phyloP scores from a whole-genome alignment of 768 basidiomycete species.

The Gloeostereum incarnatum region DNA sequence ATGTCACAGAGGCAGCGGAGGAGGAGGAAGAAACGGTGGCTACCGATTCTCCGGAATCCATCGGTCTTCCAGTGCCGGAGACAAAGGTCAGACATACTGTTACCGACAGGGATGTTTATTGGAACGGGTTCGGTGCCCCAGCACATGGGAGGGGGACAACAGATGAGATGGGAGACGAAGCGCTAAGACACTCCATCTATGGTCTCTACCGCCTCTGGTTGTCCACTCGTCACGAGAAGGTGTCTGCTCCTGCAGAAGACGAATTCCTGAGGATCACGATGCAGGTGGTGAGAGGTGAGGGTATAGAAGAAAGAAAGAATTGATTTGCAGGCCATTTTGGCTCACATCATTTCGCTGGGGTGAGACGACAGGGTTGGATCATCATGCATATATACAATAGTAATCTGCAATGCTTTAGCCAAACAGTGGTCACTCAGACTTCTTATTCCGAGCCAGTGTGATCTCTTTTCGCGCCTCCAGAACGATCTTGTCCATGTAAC shows the following conservation, averaged over 20 bases:
- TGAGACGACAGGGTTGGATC: too few relatives aligned
- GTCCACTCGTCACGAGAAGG: slow-evolving; percentile 12
- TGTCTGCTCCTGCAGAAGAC: slow-evolving; percentile 12
- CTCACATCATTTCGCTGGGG: too few relatives aligned
- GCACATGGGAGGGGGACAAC: slow-evolving; percentile 2
- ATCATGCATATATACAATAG: too few relatives aligned
- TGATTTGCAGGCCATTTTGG: too few relatives aligned
- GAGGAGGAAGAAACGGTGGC: neutral
- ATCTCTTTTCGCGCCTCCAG: too few relatives aligned
- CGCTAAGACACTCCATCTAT: slow-evolving; percentile 41
- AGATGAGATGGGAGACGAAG: slow-evolving; percentile 20
- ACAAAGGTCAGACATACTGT: slow-evolving; percentile 6
- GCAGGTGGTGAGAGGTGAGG: neutral
- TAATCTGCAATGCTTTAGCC: too few relatives aligned
- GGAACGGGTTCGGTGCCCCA: slow-evolving; percentile 10
- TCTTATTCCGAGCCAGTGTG: too few relatives aligned
- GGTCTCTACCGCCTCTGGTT: slow-evolving; percentile 57
- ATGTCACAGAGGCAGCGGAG: slow-evolving; percentile 13
- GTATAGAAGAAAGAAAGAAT: neutral
- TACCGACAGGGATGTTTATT: slow-evolving; percentile 2
- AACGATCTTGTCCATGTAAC: too few relatives aligned
- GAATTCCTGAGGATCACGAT: slow-evolving; percentile 20
- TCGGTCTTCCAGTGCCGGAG: slow-evolving; percentile 8
- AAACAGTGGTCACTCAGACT: too few relatives aligned
- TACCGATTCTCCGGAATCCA: slow-evolving; percentile 11